Percentiles rank a stretch among this genome's conserved stretches.
Conservation (phyloP, 768 basidiomycete species). For the Suillus subalutaceus region DNA sequence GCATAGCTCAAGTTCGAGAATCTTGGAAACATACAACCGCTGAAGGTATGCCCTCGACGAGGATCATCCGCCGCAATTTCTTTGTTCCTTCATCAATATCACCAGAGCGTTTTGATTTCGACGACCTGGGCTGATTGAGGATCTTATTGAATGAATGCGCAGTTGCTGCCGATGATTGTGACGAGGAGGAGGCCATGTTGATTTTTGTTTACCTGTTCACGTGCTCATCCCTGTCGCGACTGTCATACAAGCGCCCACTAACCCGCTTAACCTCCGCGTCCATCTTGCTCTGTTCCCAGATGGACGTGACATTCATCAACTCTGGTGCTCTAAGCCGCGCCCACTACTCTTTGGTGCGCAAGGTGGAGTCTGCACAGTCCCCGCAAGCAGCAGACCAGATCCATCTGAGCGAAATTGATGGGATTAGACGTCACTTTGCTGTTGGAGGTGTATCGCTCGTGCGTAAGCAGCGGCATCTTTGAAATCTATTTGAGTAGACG, state of each 20-base stretch:
- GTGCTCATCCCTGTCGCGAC: slow-evolving; percentile 8
- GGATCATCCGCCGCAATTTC: slow-evolving; percentile 83
- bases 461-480: slow-evolving; percentile 31
- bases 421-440: slow-evolving; percentile 56
- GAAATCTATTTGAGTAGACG: slow-evolving; percentile 14
- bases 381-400: slow-evolving; percentile 61
- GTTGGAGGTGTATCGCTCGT: slow-evolving; percentile 50
- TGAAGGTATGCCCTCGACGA: slow-evolving; percentile 90
- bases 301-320: slow-evolving; percentile 79
- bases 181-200: slow-evolving; percentile 24
- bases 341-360: slow-evolving; percentile 77
- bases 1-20: neutral
- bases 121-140: slow-evolving; percentile 68
- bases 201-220: slow-evolving; percentile 11
- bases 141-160: slow-evolving; percentile 84
- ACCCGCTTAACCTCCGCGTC: slow-evolving; percentile 14
- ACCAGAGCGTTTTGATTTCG: slow-evolving; percentile 62
- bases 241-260: slow-evolving; percentile 20
- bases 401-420: slow-evolving; percentile 59
- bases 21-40: slow-evolving; percentile 52
- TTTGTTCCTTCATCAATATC: slow-evolving; percentile 84
- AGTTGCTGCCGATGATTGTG: slow-evolving; percentile 38
- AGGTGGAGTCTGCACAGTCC: slow-evolving; percentile 64
- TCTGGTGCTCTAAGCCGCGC: slow-evolving; percentile 78
- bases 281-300: slow-evolving; percentile 26